Conservation (phyloP, 192 early-diverging fungal species). For the Coemansia sp. region DNA sequence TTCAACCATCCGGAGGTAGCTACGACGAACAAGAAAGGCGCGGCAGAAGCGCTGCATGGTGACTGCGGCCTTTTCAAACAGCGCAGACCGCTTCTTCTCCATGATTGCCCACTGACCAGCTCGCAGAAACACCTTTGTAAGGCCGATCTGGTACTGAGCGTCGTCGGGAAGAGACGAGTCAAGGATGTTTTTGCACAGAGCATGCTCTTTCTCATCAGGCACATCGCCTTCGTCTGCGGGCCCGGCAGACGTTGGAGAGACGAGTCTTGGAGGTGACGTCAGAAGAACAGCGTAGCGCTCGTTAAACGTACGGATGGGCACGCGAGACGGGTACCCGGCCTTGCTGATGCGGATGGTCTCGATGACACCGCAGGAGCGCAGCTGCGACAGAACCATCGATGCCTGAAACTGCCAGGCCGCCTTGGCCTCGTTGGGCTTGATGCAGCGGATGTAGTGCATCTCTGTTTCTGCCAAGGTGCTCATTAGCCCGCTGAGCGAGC, state of each 20-base stretch:
- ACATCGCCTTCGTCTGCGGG: constrained; percentile 24
- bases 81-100: constrained; percentile 86
- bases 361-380: constrained; percentile 96
- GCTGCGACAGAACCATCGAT: constrained; percentile 89
- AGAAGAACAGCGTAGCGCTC: constrained; percentile 62
- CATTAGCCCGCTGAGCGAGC: constrained; percentile 89
- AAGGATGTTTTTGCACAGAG: constrained; percentile 62
- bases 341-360: constrained; percentile 98
- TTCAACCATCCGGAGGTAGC: constrained; percentile 49
- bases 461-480: constrained; percentile 88
- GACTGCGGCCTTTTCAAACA: constrained; percentile 71
- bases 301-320: constrained; percentile 86
- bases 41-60: constrained; percentile 77
- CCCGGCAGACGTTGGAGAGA: neutral
- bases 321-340: constrained; percentile 92
- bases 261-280: neutral
- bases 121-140: constrained; percentile 97
- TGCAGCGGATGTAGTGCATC: constrained; percentile 96
- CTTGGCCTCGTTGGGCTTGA: constrained; percentile 97
- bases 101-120: constrained; percentile 69
- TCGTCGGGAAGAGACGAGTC: constrained; percentile 59
- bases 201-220: constrained; percentile 58
- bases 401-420: constrained; percentile 87
- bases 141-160: constrained; percentile 91
- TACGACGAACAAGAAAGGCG: constrained; percentile 59